These are phyloP conservation scores for Xylariaceae sp. DNA, from an alignment of 2,329 filamentous ascomycete genomes.

Conservation along the genomic window DNA sequence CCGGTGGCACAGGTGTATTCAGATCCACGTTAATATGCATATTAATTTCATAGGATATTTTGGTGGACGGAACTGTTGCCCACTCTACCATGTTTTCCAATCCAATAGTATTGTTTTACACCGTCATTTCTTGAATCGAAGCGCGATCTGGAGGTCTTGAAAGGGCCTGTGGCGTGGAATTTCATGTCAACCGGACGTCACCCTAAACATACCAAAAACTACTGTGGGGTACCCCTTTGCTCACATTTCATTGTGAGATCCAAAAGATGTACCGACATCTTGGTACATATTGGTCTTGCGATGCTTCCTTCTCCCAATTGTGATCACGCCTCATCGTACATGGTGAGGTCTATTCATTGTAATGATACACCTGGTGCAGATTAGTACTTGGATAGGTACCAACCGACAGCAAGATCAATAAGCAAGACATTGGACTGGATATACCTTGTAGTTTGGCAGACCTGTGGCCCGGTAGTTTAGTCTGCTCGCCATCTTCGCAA, in stretches of 20 bases:
- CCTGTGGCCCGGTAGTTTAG: conserved; percentile 83
- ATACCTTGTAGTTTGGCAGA: conserved; percentile 95
- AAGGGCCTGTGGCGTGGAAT: background rate
- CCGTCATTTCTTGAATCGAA: background rate
- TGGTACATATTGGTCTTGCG: too few species aligned
- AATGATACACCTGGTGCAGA: conserved; percentile 71
- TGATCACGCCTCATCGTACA: background rate
- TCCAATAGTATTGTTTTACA: background rate
- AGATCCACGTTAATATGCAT: too few species aligned
- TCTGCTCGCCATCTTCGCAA: conserved; percentile 92
- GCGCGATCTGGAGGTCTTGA: background rate
- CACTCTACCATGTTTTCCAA: conserved; percentile 16
- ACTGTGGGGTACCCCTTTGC: too few species aligned
- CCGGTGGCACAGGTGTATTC: too few species aligned
- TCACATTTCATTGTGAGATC: too few species aligned
- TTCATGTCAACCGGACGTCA: background rate
- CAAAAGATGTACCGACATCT: too few species aligned
- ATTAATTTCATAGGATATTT: too few species aligned
- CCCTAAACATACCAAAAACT: too few species aligned
- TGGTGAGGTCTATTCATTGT: conserved; percentile 66
- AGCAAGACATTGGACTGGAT: conserved; percentile 22
- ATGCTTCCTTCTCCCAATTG: too few species aligned
- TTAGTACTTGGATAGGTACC: background rate
- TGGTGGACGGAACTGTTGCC: background rate
- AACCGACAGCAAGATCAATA: too few species aligned